A percentile compares a stretch with the other conserved stretches of the same genome.
These are phyloP conservation scores for Globisporangium carolinianum DNA, from an alignment of 352 stramenopile genomes.

Conservation along the genomic window DNA sequence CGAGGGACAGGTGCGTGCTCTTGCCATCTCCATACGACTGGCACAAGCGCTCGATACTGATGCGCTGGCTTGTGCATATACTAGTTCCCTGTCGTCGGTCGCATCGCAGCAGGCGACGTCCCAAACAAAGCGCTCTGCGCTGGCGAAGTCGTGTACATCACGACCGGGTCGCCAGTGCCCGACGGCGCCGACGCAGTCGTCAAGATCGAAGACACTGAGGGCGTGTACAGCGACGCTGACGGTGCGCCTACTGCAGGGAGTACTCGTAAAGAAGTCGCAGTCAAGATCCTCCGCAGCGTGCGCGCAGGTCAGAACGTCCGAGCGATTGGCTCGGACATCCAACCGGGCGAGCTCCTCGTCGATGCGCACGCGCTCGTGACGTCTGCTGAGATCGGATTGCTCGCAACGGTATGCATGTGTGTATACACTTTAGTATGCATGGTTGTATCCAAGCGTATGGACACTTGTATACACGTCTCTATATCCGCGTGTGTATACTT, in stretches of 20 bases:
- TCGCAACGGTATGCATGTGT: slow-evolving; percentile 71
- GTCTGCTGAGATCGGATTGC: slow-evolving; percentile 86
- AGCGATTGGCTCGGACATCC: slow-evolving; percentile 89
- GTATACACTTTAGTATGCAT: not conserved
- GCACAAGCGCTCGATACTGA: too few relatives aligned
- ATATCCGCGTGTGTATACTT: too few relatives aligned
- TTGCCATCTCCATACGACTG: too few relatives aligned
- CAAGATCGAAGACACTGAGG: slow-evolving; percentile 90
- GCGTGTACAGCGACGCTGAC: slow-evolving; percentile 26
- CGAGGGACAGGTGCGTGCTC: slow-evolving; percentile 19
- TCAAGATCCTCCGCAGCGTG: slow-evolving; percentile 63
- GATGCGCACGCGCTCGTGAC: slow-evolving; percentile 64
- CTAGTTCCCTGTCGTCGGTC: slow-evolving; percentile 58
- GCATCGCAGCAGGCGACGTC: slow-evolving; percentile 62
- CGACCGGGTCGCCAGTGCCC: slow-evolving; percentile 91
- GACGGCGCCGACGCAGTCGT: slow-evolving; percentile 90
- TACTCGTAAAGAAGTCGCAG: slow-evolving; percentile 24
- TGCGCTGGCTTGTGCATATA: too few relatives aligned
- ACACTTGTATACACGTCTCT: too few relatives aligned
- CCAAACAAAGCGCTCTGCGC: slow-evolving; percentile 28
- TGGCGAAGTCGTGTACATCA: slow-evolving; percentile 88
- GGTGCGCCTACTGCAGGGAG: not conserved
- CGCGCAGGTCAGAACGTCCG: slow-evolving; percentile 74
- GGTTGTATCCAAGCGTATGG: too few relatives aligned
- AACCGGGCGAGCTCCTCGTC: slow-evolving; percentile 68